phyloP scores from a whole-genome alignment of 352 stramenopile genomes.

The Elongisporangium undulatum region DNA sequence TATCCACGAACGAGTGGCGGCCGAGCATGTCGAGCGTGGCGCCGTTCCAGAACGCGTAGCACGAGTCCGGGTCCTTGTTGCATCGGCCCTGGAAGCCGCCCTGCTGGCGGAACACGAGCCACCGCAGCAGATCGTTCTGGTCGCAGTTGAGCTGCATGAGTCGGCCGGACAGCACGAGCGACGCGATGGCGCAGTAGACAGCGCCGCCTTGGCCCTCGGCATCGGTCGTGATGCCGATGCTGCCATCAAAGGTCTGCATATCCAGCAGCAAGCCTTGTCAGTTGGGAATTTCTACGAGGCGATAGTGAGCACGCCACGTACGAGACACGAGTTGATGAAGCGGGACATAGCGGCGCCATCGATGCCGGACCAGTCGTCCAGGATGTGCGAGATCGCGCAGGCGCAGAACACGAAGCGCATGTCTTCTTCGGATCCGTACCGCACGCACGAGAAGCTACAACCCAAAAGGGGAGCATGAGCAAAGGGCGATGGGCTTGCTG shows the following conservation, averaged over 20 bases:
- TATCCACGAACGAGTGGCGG: conserved; percentile 75
- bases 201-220: conserved; percentile 75
- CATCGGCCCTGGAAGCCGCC: conserved; percentile 86
- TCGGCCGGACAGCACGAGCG: conserved; percentile 61
- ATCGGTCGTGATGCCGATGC: conserved; percentile 63
- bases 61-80: conserved; percentile 89
- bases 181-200: conserved; percentile 67
- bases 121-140: conserved; percentile 63
- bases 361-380: conserved; percentile 83
- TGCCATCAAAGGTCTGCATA: conserved; percentile 71
- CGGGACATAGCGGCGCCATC: conserved; percentile 58
- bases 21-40: conserved; percentile 81
- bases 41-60: conserved; percentile 92
- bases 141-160: conserved; percentile 69
- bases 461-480: neutral
- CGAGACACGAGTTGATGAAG: conserved; percentile 80
- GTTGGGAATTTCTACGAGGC: neutral
- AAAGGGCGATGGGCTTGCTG: neutral
- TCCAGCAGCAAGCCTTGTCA: conserved; percentile 9
- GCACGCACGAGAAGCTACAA: conserved; percentile 63
- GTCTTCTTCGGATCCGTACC: conserved; percentile 77
- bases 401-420: conserved; percentile 89
- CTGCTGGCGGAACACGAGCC: conserved; percentile 83
- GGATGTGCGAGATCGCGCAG: conserved; percentile 82
- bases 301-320: conserved; percentile 20